Evolutionary conservation across 768 basidiomycete species (phyloP).

Genomic region (Boletus sp.): DNA sequence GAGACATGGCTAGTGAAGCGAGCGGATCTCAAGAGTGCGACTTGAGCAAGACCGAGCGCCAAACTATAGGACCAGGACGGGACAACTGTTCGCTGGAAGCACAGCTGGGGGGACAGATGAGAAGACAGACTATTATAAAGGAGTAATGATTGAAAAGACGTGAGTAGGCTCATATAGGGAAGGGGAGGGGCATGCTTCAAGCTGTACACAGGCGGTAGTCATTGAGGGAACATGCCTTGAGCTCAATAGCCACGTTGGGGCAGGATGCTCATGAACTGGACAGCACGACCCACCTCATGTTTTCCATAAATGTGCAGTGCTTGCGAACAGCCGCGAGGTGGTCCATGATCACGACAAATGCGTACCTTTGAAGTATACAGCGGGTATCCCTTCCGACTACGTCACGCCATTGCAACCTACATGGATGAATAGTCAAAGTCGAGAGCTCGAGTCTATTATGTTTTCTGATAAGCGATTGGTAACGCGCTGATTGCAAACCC

Average conservation of each 20-base stretch:
- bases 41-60: constrained; percentile 10
- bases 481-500: constrained; percentile 6
- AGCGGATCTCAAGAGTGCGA: constrained; percentile 5
- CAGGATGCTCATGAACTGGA: constrained; percentile 33
- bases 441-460: constrained; percentile 4
- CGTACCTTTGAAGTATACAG: constrained; percentile 24
- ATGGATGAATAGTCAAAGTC: constrained; percentile 6
- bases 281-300: constrained; percentile 38
- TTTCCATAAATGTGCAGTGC: constrained; percentile 34
- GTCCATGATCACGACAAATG: constrained; percentile 35
- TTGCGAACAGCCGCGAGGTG: constrained; percentile 33
- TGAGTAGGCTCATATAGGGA: constrained; percentile 33
- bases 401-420: constrained; percentile 28
- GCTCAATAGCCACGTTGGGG: constrained; percentile 35
- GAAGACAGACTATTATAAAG: constrained; percentile 29
- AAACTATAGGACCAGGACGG: constrained; percentile 8
- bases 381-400: constrained; percentile 22
- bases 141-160: constrained; percentile 27
- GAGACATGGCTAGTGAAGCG: constrained; percentile 24
- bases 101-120: constrained; percentile 29
- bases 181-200: constrained; percentile 27
- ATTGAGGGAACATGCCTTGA: constrained; percentile 33
- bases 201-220: constrained; percentile 33
- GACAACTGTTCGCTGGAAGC: constrained; percentile 18
- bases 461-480: constrained; percentile 14